Conservation (phyloP, 2,329 filamentous ascomycete species). For the Amphichorda felina region DNA sequence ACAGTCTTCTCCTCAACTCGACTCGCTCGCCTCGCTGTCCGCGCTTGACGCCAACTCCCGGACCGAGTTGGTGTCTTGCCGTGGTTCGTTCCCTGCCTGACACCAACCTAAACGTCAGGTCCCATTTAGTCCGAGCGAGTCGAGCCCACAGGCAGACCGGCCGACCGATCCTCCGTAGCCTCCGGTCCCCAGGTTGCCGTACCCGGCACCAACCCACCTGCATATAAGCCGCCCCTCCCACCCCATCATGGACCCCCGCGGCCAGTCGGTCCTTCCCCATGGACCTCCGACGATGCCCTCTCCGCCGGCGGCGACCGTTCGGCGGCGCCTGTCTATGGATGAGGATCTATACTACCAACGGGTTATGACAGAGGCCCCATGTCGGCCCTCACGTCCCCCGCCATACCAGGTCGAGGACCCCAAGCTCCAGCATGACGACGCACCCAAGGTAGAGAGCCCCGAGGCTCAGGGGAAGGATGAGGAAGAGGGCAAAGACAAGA, state of each 20-base stretch:
- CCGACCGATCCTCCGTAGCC: neutral
- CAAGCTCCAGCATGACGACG: neutral
- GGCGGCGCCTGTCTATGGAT: slow-evolving; percentile 40
- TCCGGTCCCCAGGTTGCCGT: neutral
- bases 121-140: neutral
- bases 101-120: neutral
- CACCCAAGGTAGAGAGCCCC: no score
- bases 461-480: no score
- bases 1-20: neutral
- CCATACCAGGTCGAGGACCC: slow-evolving; percentile 24
- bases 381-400: slow-evolving; percentile 33
- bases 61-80: neutral
- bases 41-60: neutral
- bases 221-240: neutral
- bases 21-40: neutral
- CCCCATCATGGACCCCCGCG: slow-evolving; percentile 2
- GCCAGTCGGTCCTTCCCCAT: slow-evolving; percentile 12
- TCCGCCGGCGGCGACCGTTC: slow-evolving; percentile 23
- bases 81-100: neutral
- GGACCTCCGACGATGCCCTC: slow-evolving; percentile 16
- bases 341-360: slow-evolving; percentile 41
- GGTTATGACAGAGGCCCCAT: slow-evolving; percentile 32
- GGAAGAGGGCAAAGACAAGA: slow-evolving; percentile 1
- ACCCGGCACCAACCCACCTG: neutral
- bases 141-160: neutral